These are phyloP conservation scores for Amesomyces nigricolor DNA, from an alignment of 2,329 filamentous ascomycete genomes.

Conservation along the genomic window DNA sequence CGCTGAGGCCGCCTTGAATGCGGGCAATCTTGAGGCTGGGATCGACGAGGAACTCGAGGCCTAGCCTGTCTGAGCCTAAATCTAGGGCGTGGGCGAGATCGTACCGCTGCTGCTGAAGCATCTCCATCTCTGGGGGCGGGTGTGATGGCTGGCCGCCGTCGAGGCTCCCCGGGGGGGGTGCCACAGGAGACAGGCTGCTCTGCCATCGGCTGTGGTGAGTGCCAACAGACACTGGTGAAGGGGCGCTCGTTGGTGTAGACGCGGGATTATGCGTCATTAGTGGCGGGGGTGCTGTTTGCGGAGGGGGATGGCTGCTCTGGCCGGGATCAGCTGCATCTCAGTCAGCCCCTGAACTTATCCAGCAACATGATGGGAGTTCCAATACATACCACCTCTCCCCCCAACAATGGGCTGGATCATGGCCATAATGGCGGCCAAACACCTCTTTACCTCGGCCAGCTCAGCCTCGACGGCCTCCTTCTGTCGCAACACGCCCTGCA, in stretches of 20 bases:
- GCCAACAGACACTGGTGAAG: constrained; percentile 18
- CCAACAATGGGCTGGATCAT: constrained; percentile 56
- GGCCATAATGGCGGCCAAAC: constrained; percentile 59
- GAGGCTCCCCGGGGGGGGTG: constrained; percentile 5
- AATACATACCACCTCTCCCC: constrained; percentile 15
- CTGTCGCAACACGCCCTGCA: constrained; percentile 67
- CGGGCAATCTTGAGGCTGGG: constrained; percentile 49
- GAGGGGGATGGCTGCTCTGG: constrained; percentile 26
- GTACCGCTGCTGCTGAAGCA: constrained; percentile 44
- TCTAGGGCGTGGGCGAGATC: constrained; percentile 52
- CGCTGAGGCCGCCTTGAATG: constrained; percentile 46
- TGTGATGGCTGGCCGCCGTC: constrained; percentile 17
- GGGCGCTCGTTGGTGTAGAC: constrained; percentile 16
- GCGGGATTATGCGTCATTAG: constrained; percentile 8
- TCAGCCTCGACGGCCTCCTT: constrained; percentile 74
- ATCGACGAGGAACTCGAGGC: constrained; percentile 68
- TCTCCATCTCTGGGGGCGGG: constrained; percentile 28
- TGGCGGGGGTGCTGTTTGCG: constrained; percentile 21
- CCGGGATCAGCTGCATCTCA: constrained; percentile 26
- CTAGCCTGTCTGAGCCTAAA: constrained; percentile 60
- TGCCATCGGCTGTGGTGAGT: constrained; percentile 21
- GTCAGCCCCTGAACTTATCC: not conserved
- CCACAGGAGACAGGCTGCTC: constrained; percentile 16
- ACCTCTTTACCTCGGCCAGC: constrained; percentile 69
- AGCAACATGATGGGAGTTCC: not conserved